A percentile compares a stretch with the other conserved stretches of the same genome.
phyloP scores from a whole-genome alignment of 106 monocot species.

The Acorus calamus region DNA sequence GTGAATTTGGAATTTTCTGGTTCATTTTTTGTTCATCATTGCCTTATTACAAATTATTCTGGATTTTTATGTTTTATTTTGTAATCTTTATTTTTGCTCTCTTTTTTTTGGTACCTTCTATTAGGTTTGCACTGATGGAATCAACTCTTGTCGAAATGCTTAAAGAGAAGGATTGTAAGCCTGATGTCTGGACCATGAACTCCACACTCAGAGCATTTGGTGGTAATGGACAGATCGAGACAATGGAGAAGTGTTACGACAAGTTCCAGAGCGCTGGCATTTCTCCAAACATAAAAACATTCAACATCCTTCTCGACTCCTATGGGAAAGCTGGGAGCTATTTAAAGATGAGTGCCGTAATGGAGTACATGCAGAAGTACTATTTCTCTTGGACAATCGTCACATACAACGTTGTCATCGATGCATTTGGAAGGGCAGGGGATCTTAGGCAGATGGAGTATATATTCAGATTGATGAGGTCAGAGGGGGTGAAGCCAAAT shows the following conservation, averaged over 20 bases:
- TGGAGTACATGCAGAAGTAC: conserved; percentile 99
- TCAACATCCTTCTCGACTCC: conserved; percentile 89
- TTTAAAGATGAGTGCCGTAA: conserved; percentile 91
- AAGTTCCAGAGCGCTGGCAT: conserved; percentile 85
- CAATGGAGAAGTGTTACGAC: conserved; percentile 92
- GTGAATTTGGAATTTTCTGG: too few species aligned
- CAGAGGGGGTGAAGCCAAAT: conserved; percentile 85
- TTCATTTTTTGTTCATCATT: too few species aligned
- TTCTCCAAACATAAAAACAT: conserved; percentile 77
- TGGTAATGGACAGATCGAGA: conserved; percentile 83
- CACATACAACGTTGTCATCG: conserved; percentile 94
- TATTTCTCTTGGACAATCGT: conserved; percentile 87
- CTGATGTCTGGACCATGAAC: conserved; percentile 99
- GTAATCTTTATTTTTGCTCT: conserved; percentile 1
- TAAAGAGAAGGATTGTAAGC: conserved; percentile 45
- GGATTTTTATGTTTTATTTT: too few species aligned
- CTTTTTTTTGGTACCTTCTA: neutral
- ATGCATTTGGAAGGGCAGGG: conserved; percentile 85
- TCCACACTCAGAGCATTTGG: conserved; percentile 90
- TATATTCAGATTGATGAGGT: conserved; percentile 86
- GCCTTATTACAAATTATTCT: too few species aligned
- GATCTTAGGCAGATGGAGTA: conserved; percentile 89
- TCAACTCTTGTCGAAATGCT: conserved; percentile 71
- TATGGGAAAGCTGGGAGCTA: conserved; percentile 81
- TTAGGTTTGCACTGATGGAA: conserved; percentile 89